Evolutionary conservation across 2,329 filamentous ascomycete species (phyloP), one percentile per base, ranked within the genome.

Genomic region (Ascochyta rabiei): DNA sequence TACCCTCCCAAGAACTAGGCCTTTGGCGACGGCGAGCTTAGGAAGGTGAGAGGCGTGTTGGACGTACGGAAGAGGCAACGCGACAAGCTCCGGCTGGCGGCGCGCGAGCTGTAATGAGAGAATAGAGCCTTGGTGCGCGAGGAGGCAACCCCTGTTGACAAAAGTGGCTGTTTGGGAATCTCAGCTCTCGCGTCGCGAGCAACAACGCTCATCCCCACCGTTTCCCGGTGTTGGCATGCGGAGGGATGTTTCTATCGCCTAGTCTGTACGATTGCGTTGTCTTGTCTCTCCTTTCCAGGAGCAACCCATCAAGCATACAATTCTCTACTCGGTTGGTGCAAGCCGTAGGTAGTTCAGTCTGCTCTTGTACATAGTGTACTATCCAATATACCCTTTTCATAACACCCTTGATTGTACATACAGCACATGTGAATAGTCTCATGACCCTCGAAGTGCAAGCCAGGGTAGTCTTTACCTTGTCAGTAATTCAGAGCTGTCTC

Each of bases 1-100:
- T 81, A 81, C 73, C 79, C 79, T 15, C 75, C 79, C 28, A 80
- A 79, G 71, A 77, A 80, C 56, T 79, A 78, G 50, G 51, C n/a
- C 45, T 15, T 9, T 33, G 0, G 12, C 8, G 10, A 15, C 4
- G 16, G 26, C 9, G 21, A 23, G 24, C 16, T 24, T 21, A 15
- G 34, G 19, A 28, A 38, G 23, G 4, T 2, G 18, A 19, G 16
- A n/a, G 13, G 13, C 26, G 28, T 41, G 21, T 21, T n/a, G 16
- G 16, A 31, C 16, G n/a, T 13, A 39, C 15, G 1, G 6, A 40
- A 16, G 8, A 21, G 16, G 35, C 15, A 19, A 38, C 1, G 6
- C 5, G 31, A 34, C 31, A 9, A 34, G 31, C 31, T 34, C 7
- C 6, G 6, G 31, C n/a, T 16, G n/a, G 15, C 31, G 31, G n/a